A percentile compares a stretch with the other conserved stretches of the same genome.
These are phyloP conservation scores for Saccharomycopsis fibuligera DNA, from an alignment of 805 yeast genomes.

Conservation along the genomic window DNA sequence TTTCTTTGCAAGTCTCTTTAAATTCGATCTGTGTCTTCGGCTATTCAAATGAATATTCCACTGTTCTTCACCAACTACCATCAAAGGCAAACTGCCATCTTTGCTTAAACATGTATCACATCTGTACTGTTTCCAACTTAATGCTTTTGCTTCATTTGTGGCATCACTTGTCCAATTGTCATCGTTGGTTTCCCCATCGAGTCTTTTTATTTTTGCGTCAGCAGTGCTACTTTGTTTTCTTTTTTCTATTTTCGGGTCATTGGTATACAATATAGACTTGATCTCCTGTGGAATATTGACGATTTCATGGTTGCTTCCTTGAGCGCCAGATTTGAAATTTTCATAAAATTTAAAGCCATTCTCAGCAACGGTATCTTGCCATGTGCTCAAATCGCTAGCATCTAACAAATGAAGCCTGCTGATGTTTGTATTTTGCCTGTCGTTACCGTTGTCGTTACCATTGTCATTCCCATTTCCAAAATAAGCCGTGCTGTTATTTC, in stretches of 20 bases:
- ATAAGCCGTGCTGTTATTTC: no score
- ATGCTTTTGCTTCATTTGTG: not conserved
- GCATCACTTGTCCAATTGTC: not conserved
- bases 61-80: conserved; percentile 67
- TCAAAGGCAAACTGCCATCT: conserved; percentile 42
- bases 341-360: conserved; percentile 49
- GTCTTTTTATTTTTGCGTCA: not conserved
- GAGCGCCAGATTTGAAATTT: conserved; percentile 22
- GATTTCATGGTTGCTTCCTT: not conserved
- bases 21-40: conserved; percentile 56
- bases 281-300: conserved; percentile 7
- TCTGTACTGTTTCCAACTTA: conserved; percentile 57
- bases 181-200: conserved; percentile 11
- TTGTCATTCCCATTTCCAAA: no score
- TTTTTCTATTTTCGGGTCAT: not conserved
- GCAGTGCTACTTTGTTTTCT: not conserved
- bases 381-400: conserved; percentile 62
- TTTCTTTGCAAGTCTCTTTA: conserved; percentile 42
- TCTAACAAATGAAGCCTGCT: conserved; percentile 53
- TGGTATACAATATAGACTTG: not conserved
- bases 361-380: conserved; percentile 51
- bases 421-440: not conserved
- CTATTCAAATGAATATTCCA: conserved; percentile 66
- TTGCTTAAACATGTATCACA: conserved; percentile 63
- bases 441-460: no score